These are phyloP conservation scores for Pneumocystis wakefieldiae DNA, from an alignment of 1,139 yeast genomes.

Conservation along the genomic window DNA sequence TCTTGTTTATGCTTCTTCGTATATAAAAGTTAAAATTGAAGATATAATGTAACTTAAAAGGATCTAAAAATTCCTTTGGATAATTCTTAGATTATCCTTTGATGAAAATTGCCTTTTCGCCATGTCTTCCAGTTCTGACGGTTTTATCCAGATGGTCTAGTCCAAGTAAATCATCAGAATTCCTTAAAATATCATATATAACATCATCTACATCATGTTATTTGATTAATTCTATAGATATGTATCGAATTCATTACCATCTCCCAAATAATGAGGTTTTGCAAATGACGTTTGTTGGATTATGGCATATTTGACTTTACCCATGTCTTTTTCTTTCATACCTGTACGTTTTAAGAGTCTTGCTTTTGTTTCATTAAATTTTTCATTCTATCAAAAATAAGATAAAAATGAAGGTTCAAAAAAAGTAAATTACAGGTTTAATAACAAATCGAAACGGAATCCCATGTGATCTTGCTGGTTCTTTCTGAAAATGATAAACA, in stretches of 20 bases:
- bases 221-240: constrained; percentile 34
- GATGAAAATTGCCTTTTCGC: constrained; percentile 14
- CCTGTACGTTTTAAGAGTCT: constrained; percentile 60
- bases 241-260: constrained; percentile 25
- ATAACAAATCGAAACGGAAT: constrained; percentile 68
- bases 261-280: constrained; percentile 38
- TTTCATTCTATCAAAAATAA: constrained; percentile 39
- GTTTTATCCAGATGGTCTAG: constrained; percentile 75
- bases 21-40: too few relatives aligned
- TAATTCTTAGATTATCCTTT: not conserved
- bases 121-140: constrained; percentile 19
- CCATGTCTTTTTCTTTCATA: constrained; percentile 62
- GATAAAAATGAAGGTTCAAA: not conserved
- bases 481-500: constrained; percentile 66
- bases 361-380: constrained; percentile 44
- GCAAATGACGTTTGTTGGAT: constrained; percentile 22
- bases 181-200: constrained; percentile 43
- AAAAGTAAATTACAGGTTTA: constrained; percentile 14
- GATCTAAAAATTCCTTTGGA: not conserved
- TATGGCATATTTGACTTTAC: constrained; percentile 49
- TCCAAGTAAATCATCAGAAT: constrained; percentile 40
- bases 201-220: constrained; percentile 16
- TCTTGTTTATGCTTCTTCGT: too few relatives aligned
- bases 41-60: not conserved
- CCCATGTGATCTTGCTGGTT: constrained; percentile 62